A percentile compares a stretch with the other conserved stretches of the same genome.
Conservation (phyloP, 2,329 filamentous ascomycete species). For the Diaporthe citri region DNA sequence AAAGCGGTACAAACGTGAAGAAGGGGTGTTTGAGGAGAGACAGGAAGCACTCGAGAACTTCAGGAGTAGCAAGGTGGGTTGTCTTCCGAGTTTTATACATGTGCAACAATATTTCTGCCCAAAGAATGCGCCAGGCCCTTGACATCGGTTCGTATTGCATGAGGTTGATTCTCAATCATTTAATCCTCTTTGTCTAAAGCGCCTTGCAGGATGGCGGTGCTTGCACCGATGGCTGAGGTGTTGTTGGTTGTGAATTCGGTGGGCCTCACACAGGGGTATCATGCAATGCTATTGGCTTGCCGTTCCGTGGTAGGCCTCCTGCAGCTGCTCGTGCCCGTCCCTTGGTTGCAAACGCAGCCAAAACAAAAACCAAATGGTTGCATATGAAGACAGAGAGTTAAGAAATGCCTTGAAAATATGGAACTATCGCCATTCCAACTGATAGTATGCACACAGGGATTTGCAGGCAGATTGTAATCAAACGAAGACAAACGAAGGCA, state of each 20-base stretch:
- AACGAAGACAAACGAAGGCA: not conserved
- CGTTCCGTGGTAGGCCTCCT: conserved; percentile 14
- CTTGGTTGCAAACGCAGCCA: not conserved
- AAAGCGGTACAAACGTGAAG: not conserved
- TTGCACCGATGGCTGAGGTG: not conserved
- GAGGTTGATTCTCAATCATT: not conserved
- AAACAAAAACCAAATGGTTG: no score
- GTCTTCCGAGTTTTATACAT: not conserved
- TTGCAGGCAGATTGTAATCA: not conserved
- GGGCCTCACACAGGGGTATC: conserved; percentile 2
- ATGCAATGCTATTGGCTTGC: not conserved
- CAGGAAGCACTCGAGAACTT: not conserved
- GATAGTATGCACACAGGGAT: not conserved
- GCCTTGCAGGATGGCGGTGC: not conserved
- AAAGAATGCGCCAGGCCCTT: not conserved
- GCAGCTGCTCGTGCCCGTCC: not conserved
- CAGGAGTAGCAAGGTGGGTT: not conserved
- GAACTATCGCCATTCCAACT: not conserved
- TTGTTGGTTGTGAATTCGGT: not conserved
- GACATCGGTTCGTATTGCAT: not conserved
- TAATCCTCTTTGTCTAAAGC: not conserved
- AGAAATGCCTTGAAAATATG: not conserved
- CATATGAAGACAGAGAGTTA: no score
- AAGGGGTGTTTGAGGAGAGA: not conserved
- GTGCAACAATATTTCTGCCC: not conserved